Percentiles rank a stretch among this genome's conserved stretches.
These are phyloP conservation scores for Ailanthus altissimus DNA, from an alignment of 345 rosid species.

Conservation along the genomic window DNA sequence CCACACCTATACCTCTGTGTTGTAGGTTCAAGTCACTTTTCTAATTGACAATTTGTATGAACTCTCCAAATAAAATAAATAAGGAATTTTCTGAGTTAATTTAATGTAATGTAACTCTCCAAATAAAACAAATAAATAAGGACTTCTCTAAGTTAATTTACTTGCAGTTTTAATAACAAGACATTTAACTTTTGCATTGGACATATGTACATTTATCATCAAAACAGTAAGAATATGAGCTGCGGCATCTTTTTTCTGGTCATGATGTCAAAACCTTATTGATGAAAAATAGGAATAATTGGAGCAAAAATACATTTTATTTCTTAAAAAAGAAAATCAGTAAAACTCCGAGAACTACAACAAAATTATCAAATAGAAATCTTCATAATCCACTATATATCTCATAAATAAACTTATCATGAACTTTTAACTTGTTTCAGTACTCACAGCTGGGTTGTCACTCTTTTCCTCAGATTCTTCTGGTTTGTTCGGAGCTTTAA, in stretches of 20 bases:
- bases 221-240: neutral
- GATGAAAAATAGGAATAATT: no score
- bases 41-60: no score
- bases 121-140: no score
- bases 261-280: neutral
- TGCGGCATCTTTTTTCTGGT: neutral
- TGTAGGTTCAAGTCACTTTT: no score
- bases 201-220: neutral
- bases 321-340: neutral
- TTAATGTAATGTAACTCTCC: no score
- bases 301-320: neutral
- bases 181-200: neutral
- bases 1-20: no score
- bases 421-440: conserved; percentile 23
- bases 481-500: conserved; percentile 30
- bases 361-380: neutral
- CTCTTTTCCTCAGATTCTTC: conserved; percentile 37
- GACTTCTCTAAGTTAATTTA: no score
- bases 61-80: no score
- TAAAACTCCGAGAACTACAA: neutral
- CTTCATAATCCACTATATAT: neutral
- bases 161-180: no score
- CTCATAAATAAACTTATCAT: neutral
- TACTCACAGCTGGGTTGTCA: conserved; percentile 20
- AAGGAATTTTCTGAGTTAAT: no score